These are phyloP conservation scores for Pyrus hybrid DNA, from an alignment of 331 rosid genomes.

Conservation along the genomic window DNA sequence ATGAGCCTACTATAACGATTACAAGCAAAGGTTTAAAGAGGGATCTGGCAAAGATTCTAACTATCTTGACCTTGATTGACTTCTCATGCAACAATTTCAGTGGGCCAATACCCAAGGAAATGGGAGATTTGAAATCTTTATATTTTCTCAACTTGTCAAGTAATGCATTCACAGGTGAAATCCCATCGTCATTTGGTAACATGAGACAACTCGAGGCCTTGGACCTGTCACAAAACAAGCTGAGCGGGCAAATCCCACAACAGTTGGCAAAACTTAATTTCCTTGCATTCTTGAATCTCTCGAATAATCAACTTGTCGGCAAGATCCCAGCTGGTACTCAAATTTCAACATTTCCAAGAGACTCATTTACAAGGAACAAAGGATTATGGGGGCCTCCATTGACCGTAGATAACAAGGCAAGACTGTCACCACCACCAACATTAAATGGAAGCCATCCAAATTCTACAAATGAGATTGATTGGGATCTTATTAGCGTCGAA, in stretches of 20 bases:
- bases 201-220: too few relatives aligned
- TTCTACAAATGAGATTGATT: not conserved
- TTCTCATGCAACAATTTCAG: not conserved
- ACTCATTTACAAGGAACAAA: slow-evolving; percentile 27
- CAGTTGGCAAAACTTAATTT: slow-evolving; percentile 27
- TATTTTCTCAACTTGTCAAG: too few relatives aligned
- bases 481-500: not conserved
- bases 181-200: too few relatives aligned
- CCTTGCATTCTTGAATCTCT: slow-evolving; percentile 40
- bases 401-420: not conserved
- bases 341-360: slow-evolving; percentile 33
- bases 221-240: slow-evolving; percentile 21
- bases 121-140: too few relatives aligned
- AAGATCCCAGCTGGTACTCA: slow-evolving; percentile 42
- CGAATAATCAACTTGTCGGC: slow-evolving; percentile 6
- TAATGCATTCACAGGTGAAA: too few relatives aligned
- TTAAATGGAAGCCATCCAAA: not conserved
- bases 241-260: slow-evolving; percentile 38
- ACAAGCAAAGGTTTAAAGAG: not conserved
- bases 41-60: not conserved
- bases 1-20: too few relatives aligned
- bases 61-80: slow-evolving; percentile 7
- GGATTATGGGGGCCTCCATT: slow-evolving; percentile 35
- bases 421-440: not conserved
- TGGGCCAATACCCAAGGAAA: too few relatives aligned